These are phyloP conservation scores for Cylindrotheca closterium DNA, from an alignment of 108 stramenopile species.

Conservation along the genomic window DNA sequence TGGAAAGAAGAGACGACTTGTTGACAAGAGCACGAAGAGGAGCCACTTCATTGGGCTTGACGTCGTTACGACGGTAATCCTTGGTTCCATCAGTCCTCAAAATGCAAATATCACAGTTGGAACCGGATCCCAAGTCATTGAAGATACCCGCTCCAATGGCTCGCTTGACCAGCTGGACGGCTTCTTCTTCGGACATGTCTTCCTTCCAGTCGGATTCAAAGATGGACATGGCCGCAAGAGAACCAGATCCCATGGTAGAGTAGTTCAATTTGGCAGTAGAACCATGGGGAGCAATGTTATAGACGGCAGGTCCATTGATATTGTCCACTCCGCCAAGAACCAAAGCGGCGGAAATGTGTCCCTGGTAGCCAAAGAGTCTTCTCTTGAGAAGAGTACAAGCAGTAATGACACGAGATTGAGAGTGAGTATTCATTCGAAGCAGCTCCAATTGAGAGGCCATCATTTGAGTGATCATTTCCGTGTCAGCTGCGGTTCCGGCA, in stretches of 20 bases:
- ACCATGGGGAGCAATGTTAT: slow-evolving; percentile 98
- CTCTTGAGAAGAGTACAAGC: slow-evolving; percentile 95
- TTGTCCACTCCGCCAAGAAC: slow-evolving; percentile 95
- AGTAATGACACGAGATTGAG: slow-evolving; percentile 89
- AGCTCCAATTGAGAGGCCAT: slow-evolving; percentile 91
- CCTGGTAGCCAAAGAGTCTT: slow-evolving; percentile 96
- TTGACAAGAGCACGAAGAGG: slow-evolving; percentile 62
- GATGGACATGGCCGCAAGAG: slow-evolving; percentile 96
- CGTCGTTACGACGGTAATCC: slow-evolving; percentile 66
- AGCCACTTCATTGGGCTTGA: slow-evolving; percentile 72
- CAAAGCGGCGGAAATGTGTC: slow-evolving; percentile 92
- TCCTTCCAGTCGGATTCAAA: slow-evolving; percentile 92
- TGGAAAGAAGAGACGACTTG: slow-evolving; percentile 60
- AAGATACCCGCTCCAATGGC: slow-evolving; percentile 95
- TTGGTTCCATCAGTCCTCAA: slow-evolving; percentile 82
- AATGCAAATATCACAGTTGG: slow-evolving; percentile 92
- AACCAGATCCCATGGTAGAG: slow-evolving; percentile 98
- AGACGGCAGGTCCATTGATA: slow-evolving; percentile 90
- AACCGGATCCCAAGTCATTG: slow-evolving; percentile 96
- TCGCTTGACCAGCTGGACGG: slow-evolving; percentile 88
- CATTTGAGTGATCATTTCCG: slow-evolving; percentile 96
- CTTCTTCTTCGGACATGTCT: slow-evolving; percentile 89
- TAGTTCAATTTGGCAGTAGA: slow-evolving; percentile 93
- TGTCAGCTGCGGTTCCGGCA: slow-evolving; percentile 99
- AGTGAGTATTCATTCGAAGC: slow-evolving; percentile 90